phyloP scores from a whole-genome alignment of 257 asterid species.

The Solanum chaucha region DNA sequence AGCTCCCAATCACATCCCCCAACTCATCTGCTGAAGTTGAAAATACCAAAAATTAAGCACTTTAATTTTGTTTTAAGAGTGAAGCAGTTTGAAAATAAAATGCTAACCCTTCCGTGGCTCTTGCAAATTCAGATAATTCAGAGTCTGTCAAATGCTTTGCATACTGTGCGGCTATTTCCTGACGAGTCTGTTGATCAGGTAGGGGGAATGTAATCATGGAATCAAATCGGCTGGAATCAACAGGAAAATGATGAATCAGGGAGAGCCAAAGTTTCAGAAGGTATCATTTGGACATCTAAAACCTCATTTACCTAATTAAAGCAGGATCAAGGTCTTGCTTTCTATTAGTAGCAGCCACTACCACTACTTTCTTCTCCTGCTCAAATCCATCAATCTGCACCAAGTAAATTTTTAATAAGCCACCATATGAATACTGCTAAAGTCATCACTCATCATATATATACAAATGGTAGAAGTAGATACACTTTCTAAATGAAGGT shows the following conservation, averaged over 20 bases:
- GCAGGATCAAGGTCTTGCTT: slow-evolving; percentile 98
- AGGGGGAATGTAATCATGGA: slow-evolving; percentile 62
- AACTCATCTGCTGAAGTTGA: neutral
- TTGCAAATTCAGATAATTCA: slow-evolving; percentile 64
- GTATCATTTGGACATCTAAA: neutral
- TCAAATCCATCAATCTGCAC: slow-evolving; percentile 97
- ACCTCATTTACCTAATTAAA: slow-evolving; percentile 52
- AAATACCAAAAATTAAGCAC: neutral
- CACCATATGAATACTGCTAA: neutral
- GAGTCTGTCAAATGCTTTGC: slow-evolving; percentile 76
- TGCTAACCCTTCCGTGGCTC: slow-evolving; percentile 57
- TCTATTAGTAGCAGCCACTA: slow-evolving; percentile 94
- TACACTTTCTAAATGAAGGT: neutral
- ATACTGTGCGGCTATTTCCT: slow-evolving; percentile 74
- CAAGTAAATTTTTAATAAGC: neutral
- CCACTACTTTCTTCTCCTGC: slow-evolving; percentile 90
- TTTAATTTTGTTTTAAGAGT: neutral
- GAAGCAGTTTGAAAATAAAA: neutral
- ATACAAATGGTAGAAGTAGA: neutral
- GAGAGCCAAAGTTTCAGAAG: neutral
- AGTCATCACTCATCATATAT: neutral
- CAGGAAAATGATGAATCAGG: neutral
- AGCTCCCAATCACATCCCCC: neutral
- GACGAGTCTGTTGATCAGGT: slow-evolving; percentile 83
- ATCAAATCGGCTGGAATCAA: slow-evolving; percentile 81